Evolutionary conservation across 768 basidiomycete genomes (phyloP).

Genomic region (Suillus alpinus): DNA sequence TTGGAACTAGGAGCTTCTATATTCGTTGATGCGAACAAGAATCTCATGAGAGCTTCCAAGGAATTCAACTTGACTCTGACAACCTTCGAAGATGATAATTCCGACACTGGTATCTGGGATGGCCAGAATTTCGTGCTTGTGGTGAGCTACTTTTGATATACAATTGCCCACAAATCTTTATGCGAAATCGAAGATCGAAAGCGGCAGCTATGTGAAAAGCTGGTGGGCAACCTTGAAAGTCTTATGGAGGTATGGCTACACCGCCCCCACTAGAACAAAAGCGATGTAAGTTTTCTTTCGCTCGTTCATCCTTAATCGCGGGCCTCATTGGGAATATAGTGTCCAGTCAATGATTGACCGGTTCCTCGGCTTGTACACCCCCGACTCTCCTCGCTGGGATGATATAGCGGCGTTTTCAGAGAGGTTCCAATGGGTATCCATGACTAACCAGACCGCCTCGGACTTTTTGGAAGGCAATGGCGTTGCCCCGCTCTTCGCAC

Average conservation of each 20-base stretch:
- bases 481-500: constrained; percentile 55
- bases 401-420: constrained; percentile 57
- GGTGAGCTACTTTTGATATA: constrained; percentile 37
- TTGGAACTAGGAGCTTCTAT: constrained; percentile 88
- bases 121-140: constrained; percentile 67
- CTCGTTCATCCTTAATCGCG: not conserved
- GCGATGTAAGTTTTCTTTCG: constrained; percentile 40
- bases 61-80: constrained; percentile 71
- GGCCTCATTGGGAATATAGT: constrained; percentile 29
- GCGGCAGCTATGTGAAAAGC: constrained; percentile 31
- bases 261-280: constrained; percentile 56
- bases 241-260: constrained; percentile 74
- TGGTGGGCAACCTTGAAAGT: constrained; percentile 78
- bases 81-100: constrained; percentile 48
- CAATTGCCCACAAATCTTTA: not conserved
- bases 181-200: constrained; percentile 36
- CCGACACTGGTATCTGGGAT: constrained; percentile 73
- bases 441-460: constrained; percentile 49
- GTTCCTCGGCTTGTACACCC: constrained; percentile 55
- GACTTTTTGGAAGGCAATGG: constrained; percentile 57
- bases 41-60: constrained; percentile 68
- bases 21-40: constrained; percentile 75
- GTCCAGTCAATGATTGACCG: constrained; percentile 52
- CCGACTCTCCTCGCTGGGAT: constrained; percentile 57
- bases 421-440: constrained; percentile 45